Percentiles rank a stretch among this genome's conserved stretches.
Evolutionary conservation across 2,329 filamentous ascomycete species (phyloP).

Genomic region (Colletotrichum spaethianum): DNA sequence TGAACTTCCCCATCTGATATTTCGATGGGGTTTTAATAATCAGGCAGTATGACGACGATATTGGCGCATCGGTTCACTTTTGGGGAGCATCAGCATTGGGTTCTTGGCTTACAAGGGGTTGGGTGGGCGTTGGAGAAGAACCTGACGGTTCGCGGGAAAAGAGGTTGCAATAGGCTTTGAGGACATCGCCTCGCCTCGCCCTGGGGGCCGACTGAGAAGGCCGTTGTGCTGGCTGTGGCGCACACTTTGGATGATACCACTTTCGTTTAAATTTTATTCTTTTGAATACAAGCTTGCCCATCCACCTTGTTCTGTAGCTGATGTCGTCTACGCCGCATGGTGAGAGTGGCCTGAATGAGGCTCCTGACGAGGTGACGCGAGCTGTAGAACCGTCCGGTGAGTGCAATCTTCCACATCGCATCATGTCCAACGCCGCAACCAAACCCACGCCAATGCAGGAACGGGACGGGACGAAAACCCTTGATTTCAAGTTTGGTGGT

Average conservation of each 20-base stretch:
- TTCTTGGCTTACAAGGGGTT: neutral
- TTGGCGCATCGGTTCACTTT: constrained; percentile 7
- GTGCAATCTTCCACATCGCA: neutral
- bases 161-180: neutral
- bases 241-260: constrained; percentile 27
- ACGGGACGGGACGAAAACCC: neutral
- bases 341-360: neutral
- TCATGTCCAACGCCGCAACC: neutral
- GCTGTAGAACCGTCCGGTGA: neutral
- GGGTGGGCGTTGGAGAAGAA: neutral
- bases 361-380: neutral
- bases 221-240: neutral
- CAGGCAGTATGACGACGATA: neutral
- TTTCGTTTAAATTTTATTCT: constrained; percentile 10
- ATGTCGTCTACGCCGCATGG: no score
- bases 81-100: constrained; percentile 10
- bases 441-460: neutral
- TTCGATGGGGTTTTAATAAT: neutral
- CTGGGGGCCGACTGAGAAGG: no score
- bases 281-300: neutral
- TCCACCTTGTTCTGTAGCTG: no score
- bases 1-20: constrained; percentile 32
- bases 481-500: no score
- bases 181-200: neutral
- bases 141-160: neutral